These are phyloP conservation scores for Diaporthe aspalathi DNA, from an alignment of 2,329 filamentous ascomycete species.

Conservation along the genomic window DNA sequence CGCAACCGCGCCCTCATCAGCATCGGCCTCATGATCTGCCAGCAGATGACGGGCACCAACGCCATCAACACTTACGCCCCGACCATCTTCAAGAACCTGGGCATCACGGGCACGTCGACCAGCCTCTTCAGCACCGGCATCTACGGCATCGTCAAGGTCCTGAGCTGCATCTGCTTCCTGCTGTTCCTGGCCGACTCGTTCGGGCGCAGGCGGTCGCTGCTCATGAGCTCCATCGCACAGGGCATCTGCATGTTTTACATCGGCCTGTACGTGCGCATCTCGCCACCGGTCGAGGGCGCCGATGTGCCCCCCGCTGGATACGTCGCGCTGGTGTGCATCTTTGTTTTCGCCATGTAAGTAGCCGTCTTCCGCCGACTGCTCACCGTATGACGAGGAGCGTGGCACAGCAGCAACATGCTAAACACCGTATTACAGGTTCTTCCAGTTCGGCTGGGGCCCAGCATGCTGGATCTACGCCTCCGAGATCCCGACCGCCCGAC, in stretches of 20 bases:
- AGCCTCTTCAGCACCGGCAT: conserved; percentile 72
- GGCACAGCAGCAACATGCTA: neutral
- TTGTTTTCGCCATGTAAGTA: conserved; percentile 65
- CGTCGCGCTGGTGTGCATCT: conserved; percentile 69
- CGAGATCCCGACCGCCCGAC: conserved; percentile 70
- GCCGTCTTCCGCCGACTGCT: neutral
- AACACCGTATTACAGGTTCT: conserved; percentile 52
- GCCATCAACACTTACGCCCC: conserved; percentile 51
- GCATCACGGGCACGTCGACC: conserved; percentile 58
- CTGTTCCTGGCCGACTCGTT: conserved; percentile 71
- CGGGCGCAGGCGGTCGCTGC: conserved; percentile 64
- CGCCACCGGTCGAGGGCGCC: conserved; percentile 48
- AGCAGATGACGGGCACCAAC: conserved; percentile 41
- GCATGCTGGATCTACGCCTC: conserved; percentile 74
- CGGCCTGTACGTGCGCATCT: conserved; percentile 69
- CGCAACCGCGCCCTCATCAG: conserved; percentile 73
- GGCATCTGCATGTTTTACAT: conserved; percentile 67
- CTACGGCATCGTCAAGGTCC: conserved; percentile 72
- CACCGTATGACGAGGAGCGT: no score
- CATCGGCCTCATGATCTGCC: conserved; percentile 58
- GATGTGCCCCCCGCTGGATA: conserved; percentile 60
- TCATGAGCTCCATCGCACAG: conserved; percentile 61
- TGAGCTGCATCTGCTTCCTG: conserved; percentile 67
- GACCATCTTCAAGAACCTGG: conserved; percentile 50
- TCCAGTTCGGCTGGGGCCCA: conserved; percentile 72